Base-by-base conservation (phyloP, 805 yeast genomes). In the Ogataea pilisensis region DNA sequence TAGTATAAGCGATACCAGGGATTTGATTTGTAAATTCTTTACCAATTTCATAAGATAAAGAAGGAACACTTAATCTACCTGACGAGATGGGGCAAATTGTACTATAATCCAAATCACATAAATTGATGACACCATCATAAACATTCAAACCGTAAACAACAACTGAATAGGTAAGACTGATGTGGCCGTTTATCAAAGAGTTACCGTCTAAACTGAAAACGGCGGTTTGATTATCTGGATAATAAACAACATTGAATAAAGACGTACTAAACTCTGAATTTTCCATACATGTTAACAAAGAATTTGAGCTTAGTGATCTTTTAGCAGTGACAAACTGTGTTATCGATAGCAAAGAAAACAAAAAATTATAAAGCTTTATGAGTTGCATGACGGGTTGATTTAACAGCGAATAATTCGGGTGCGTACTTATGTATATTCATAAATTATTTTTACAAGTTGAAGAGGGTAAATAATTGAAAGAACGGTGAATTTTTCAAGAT, bases 251-350 rank as follows among this genome's bases (percentile, higher is more conserved):
- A 53, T 86, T 85, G 58, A 93, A 90, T 49, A 72, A 76, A 8
- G 89, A 76, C 5, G 97, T 91, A 3, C 95, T 80, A 53, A 93
- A 80, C 58, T 80, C 83, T 7, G 99, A 90, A 61, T 85, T 70
- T 32, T 80, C 82, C 95, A 89, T 90, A 69, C 99, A 93, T 30
- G 98, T 86, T 52, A 91, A 68, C 50, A 93, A 70, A 8, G 97
- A 87, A 16, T 78, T 46, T 12, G 68, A 68, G 35, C 59, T 54
- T 39, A 75, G 48, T 25, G 51, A 44, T 28, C 49, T 48, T 28
- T 53, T 60, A 1, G 70, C 75, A 18, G 19, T 26, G 14, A 42
- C 45, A 12, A 44, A 16, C 9, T 49, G 37, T n/a, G 33, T 30
- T 5, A 37, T 16, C 13, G 36, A 35, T 18, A 48, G 33, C 2